Evolutionary conservation across 2,329 filamentous ascomycete species (phyloP).

Genomic region (Penicillium crustosum): DNA sequence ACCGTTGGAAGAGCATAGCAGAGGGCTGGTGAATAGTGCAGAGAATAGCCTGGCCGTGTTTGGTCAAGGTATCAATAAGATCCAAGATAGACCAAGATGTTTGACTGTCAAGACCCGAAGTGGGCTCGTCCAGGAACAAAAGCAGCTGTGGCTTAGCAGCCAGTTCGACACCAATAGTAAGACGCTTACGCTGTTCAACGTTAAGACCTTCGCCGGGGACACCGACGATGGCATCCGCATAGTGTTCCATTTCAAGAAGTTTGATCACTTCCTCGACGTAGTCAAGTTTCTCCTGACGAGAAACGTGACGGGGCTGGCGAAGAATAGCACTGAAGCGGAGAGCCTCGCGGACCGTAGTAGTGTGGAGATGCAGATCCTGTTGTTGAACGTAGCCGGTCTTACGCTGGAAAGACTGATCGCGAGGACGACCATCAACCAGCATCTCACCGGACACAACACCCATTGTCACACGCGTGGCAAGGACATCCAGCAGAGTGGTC

Average conservation of each 20-base stretch:
- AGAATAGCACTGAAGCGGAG: constrained; percentile 82
- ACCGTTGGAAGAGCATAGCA: constrained; percentile 89
- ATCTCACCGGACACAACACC: constrained; percentile 86
- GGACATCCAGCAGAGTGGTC: constrained; percentile 81
- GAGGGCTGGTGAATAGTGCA: constrained; percentile 98
- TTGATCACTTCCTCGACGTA: constrained; percentile 92
- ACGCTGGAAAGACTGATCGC: constrained; percentile 81
- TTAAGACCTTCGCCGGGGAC: constrained; percentile 77
- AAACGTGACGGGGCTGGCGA: constrained; percentile 74
- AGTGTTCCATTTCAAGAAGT: constrained; percentile 84
- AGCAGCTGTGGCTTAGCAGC: constrained; percentile 87
- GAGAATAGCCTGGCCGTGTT: constrained; percentile 88
- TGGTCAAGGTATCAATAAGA: constrained; percentile 83
- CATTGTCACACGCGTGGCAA: constrained; percentile 84
- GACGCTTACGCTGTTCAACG: constrained; percentile 66
- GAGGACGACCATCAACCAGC: constrained; percentile 72
- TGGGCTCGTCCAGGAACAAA: constrained; percentile 92
- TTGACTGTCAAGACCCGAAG: constrained; percentile 88
- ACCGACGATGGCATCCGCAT: constrained; percentile 87
- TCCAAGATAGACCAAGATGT: constrained; percentile 91
- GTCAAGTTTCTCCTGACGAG: constrained; percentile 72
- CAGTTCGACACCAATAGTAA: constrained; percentile 95
- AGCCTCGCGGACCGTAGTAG: constrained; percentile 83
- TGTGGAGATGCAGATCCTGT: constrained; percentile 83
- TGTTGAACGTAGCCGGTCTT: constrained; percentile 93